These are phyloP conservation scores for Macrotyloma uniflorum DNA, from an alignment of 306 rosid species.

Conservation along the genomic window DNA sequence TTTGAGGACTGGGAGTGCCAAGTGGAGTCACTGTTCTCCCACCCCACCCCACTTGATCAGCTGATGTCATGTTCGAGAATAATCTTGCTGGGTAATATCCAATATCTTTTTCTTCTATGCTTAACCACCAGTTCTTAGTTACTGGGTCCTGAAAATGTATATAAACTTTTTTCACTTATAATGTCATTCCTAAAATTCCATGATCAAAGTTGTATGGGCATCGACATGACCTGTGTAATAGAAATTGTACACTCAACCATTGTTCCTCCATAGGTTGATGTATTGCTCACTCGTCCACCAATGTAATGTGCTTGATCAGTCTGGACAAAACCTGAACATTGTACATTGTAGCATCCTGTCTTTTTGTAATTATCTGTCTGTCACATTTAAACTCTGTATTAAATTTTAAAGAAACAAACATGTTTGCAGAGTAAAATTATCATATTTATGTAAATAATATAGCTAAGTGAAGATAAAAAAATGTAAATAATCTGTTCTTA, in stretches of 20 bases:
- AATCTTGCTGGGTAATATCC: conserved; percentile 30
- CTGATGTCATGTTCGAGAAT: neutral
- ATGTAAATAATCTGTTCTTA: neutral
- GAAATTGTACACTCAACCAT: neutral
- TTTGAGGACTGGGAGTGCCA: neutral
- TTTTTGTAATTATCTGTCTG: neutral
- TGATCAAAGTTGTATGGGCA: neutral
- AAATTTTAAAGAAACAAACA: neutral
- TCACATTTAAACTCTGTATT: neutral
- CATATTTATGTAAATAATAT: neutral
- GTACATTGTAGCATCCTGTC: conserved; percentile 4
- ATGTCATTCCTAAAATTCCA: no score
- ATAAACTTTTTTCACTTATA: neutral
- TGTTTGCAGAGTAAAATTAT: neutral
- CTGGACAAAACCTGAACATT: conserved; percentile 11
- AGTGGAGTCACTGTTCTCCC: neutral
- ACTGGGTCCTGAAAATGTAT: neutral
- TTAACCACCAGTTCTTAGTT: conserved; percentile 29
- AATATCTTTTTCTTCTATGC: rapidly evolving
- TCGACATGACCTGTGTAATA: neutral
- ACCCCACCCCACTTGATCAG: conserved; percentile 10
- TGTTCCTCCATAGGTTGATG: neutral
- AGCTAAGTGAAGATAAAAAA: neutral
- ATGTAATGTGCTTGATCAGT: rapidly evolving
- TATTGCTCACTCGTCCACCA: rapidly evolving